These are phyloP conservation scores for Mycena galericulata DNA, from an alignment of 768 basidiomycete species.

Conservation along the genomic window DNA sequence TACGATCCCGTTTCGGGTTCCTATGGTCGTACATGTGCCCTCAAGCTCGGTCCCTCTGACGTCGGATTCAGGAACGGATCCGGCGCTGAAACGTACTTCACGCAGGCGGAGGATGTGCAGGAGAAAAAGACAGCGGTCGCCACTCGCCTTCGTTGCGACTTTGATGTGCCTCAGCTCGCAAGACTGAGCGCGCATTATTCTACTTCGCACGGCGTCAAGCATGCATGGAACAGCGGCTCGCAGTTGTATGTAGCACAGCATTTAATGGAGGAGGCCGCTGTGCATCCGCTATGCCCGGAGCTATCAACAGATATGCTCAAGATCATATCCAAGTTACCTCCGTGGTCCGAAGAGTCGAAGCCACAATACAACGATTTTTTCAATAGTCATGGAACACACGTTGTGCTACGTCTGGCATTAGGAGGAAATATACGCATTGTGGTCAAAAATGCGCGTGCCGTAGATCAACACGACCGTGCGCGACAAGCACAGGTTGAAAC, in stretches of 20 bases:
- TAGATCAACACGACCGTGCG: slow-evolving; percentile 4
- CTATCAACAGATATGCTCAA: slow-evolving; percentile 12
- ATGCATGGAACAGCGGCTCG: slow-evolving; percentile 1
- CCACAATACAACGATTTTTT: slow-evolving; percentile 19
- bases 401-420: slow-evolving; percentile 16
- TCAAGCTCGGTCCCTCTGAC: slow-evolving; percentile 5
- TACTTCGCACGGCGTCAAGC: slow-evolving; percentile 7
- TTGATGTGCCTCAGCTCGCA: slow-evolving; percentile 13
- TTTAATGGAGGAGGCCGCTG: neutral
- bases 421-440: slow-evolving; percentile 20
- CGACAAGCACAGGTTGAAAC: neutral
- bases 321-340: slow-evolving; percentile 14
- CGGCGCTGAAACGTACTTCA: slow-evolving; percentile 1
- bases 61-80: slow-evolving; percentile 5
- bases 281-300: neutral
- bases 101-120: slow-evolving; percentile 2
- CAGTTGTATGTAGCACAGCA: slow-evolving; percentile 15
- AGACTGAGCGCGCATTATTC: slow-evolving; percentile 15
- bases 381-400: slow-evolving; percentile 12
- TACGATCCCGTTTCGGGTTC: slow-evolving; percentile 16
- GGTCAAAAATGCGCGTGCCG: neutral
- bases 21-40: slow-evolving; percentile 17
- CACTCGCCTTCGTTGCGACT: slow-evolving; percentile 11
- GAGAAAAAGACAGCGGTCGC: neutral
- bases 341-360: slow-evolving; percentile 12